Base-by-base conservation (phyloP, 2,329 filamentous ascomycete species). In the Fusarium gaditjirri region DNA sequence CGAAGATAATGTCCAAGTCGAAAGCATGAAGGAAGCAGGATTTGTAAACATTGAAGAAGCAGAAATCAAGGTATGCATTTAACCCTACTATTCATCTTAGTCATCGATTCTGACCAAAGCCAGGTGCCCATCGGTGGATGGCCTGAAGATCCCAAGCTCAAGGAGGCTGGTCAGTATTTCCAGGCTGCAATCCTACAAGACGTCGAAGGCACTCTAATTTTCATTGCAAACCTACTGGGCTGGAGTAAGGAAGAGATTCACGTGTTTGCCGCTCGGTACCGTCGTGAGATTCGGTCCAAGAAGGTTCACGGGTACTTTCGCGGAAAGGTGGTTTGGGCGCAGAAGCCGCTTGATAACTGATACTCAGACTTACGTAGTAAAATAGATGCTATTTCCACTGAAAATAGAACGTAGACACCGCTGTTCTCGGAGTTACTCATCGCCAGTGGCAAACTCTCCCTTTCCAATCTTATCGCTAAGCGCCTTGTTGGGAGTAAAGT, bases 111-210 rank as follows among this genome's bases (percentile, higher is more conserved):
- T 33, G 5, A 55, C 3, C 2, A 8, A 5, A 7, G 6, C 1
- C 7, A 55, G 62, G 39, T 61, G 12, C 65, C 55, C 0, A 67
- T 68, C 3, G 65, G 65, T 14, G 49, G 39, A 11, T 68, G 55
- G 65, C 25, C 49, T 13, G 16, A 35, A 3, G 65, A 68, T 38
- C 50, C 27, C 0, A 47, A 47, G 5, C 35, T 56, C 14, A 68
- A 46, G 13, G 43, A 68, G 6, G 63, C 65, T 4, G 63, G 65
- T 6, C 50, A 56, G 2, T 68, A 56, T 16, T 62, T 68, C n/a
- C 65, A 68, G 16, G 63, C 56, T 23, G 63, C 63, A 23, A 67
- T 61, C 2, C 25, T 68, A 0, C 50, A 67, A 6, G 63, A 68
- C 6, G 25, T 67, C 0, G 56, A 68, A 21, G 62, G 62, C 1